These are phyloP conservation scores for Vaccinium macrocarpon DNA, from an alignment of 148 eudicot species.

Conservation along the genomic window DNA sequence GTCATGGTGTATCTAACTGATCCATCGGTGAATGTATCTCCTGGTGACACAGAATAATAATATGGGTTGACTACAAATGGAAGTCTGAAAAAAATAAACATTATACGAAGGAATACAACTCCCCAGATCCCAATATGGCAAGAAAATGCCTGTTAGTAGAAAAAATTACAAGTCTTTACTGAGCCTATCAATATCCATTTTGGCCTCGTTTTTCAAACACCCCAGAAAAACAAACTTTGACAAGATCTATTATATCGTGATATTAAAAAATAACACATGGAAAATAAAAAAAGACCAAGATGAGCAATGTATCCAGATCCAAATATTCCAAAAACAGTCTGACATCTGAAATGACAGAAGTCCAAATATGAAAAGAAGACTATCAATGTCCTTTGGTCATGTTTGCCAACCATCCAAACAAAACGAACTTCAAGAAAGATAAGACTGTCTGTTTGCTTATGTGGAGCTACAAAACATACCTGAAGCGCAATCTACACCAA, in stretches of 20 bases:
- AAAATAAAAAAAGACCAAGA: neutral
- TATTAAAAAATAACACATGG: neutral
- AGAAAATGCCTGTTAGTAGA: neutral
- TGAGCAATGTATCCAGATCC: neutral
- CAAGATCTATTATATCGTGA: neutral
- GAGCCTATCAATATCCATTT: neutral
- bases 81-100: neutral
- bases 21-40: slow-evolving; percentile 96
- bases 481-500: slow-evolving; percentile 98
- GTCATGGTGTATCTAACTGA: slow-evolving; percentile 95
- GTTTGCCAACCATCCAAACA: neutral
- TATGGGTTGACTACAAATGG: neutral
- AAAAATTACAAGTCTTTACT: neutral
- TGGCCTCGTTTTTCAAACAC: neutral
- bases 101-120: too few relatives aligned
- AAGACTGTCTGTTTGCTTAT: neutral
- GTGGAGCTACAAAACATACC: slow-evolving; percentile 35
- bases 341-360: neutral
- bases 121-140: too few relatives aligned
- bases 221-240: neutral
- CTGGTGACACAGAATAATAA: slow-evolving; percentile 32
- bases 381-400: neutral
- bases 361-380: neutral
- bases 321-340: neutral
- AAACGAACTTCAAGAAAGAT: neutral